Evolutionary conservation across 176 grass and related monocot species (phyloP).

Genomic region (Rhynchospora tenuis): DNA sequence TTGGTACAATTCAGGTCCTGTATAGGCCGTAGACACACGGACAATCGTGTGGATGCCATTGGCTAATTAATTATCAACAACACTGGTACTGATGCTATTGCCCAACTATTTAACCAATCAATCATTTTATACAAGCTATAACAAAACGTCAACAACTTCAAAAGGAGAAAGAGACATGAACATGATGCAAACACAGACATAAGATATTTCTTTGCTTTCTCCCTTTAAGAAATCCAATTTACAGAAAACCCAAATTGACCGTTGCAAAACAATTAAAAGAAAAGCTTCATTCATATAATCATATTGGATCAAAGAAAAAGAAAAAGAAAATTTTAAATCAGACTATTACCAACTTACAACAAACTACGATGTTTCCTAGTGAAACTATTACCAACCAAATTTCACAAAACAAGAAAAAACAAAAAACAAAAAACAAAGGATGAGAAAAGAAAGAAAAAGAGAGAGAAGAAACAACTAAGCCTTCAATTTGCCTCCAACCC

Average conservation of each 20-base stretch:
- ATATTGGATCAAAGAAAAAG: neutral
- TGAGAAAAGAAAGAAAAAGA: neutral
- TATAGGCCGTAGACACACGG: neutral
- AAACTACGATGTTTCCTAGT: neutral
- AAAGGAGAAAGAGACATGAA: neutral
- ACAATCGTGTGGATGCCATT: neutral
- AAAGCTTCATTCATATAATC: neutral
- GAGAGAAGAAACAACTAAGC: slow-evolving; percentile 29
- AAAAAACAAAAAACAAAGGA: neutral
- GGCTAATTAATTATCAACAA: neutral
- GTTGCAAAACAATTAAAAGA: neutral
- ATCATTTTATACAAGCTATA: neutral
- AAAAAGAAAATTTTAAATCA: neutral
- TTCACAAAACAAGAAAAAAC: neutral
- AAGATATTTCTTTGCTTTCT: neutral
- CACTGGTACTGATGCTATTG: neutral
- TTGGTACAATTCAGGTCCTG: neutral
- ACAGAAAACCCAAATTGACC: neutral
- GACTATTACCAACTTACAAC: neutral
- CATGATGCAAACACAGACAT: neutral
- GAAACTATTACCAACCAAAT: neutral
- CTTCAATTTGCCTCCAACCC: slow-evolving; percentile 52
- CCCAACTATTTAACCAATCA: neutral
- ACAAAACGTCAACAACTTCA: neutral
- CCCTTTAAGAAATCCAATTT: neutral